Evolutionary conservation across 345 rosid species (phyloP).

Genomic region (Lumnitzera littorea): DNA sequence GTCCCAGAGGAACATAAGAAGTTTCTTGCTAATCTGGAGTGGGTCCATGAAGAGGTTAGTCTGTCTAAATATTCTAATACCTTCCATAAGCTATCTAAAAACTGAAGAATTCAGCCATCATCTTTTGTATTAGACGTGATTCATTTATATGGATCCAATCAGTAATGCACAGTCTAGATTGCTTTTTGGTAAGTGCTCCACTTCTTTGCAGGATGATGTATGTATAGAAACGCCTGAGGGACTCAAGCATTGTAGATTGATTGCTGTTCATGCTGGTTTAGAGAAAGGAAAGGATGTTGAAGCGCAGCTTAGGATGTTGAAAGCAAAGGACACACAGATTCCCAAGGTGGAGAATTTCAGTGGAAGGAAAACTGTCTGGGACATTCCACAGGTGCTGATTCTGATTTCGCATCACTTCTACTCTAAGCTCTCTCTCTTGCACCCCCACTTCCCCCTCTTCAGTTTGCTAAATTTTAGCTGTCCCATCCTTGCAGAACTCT

Average conservation of each 20-base stretch:
- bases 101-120: background rate
- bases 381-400: conserved; percentile 61
- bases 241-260: conserved; percentile 48
- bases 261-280: conserved; percentile 75
- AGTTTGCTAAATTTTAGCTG: no score
- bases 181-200: background rate
- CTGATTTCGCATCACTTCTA: background rate
- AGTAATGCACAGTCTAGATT: no score
- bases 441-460: no score
- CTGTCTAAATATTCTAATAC: conserved; percentile 1
- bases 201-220: conserved; percentile 53
- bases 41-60: conserved; percentile 86
- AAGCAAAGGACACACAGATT: conserved; percentile 49
- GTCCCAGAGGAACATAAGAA: conserved; percentile 82
- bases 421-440: no score
- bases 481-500: no score
- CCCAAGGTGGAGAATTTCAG: conserved; percentile 54
- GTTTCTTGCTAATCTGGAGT: conserved; percentile 70
- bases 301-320: conserved; percentile 48
- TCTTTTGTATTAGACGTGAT: no score
- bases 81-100: background rate
- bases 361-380: conserved; percentile 71
- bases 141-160: no score
- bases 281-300: conserved; percentile 45
- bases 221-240: conserved; percentile 44